Base-by-base conservation (phyloP, 805 yeast species). In the Ogataea zsoltii region DNA sequence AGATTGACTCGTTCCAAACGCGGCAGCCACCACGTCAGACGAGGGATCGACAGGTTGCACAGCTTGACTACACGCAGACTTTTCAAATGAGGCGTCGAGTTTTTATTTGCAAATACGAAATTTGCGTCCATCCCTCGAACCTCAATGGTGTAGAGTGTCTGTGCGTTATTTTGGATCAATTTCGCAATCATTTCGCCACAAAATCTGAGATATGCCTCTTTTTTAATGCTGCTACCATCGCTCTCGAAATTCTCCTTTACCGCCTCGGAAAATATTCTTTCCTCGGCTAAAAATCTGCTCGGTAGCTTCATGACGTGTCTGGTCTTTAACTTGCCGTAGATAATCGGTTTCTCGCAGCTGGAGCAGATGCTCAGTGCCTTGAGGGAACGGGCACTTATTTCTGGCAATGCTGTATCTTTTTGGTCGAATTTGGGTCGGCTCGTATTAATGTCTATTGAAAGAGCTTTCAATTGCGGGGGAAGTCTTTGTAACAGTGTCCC, bases 11-110 rank as follows among this genome's bases (percentile, higher is more conserved):
- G 23, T 35, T 56, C 63, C 11, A 59, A 33, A 2, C 35, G 35
- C 4, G 58, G 53, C 2, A 57, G 44, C 65, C 65, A 61, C 56
- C 57, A 50, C 10, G 34, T n/a, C 3, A 61, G 38, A 23, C 53
- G 48, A 13, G 59, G 57, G 16, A 58, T 51, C 2, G 62, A 58
- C 31, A 46, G n/a, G 25, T 45, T 48, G 45, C 61, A 52, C 28
- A 57, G 44, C 40, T 49, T 46, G 7, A 54, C 21, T 3, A 49
- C 45, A 16, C 51, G 40, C 26, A 54, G 35, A 25, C 49, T 46
- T 7, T 45, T 45, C 45, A 46, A 46, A 10, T 34, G 41, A n/a
- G 25, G 19, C 18, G 34, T 34, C 11, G 41, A n/a, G 16, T 25
- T 36, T 21, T 38, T 38, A 25, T 41, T 44, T 15, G 37, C 28